These are phyloP conservation scores for Quercus alba DNA, from an alignment of 306 rosid genomes.

Conservation along the genomic window DNA sequence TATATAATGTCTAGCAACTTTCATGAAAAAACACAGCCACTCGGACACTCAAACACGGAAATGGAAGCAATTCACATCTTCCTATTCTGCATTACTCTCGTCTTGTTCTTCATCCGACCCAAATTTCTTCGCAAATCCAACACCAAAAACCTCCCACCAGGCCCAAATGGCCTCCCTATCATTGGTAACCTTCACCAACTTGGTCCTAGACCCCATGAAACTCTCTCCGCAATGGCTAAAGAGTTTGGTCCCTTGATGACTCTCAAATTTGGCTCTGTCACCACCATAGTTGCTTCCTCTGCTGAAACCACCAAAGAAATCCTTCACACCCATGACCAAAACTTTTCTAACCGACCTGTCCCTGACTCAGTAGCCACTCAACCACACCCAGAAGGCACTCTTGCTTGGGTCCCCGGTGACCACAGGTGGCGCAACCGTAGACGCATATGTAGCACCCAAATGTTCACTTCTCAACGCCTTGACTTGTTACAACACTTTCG, in stretches of 20 bases:
- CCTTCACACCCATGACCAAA: slow-evolving; percentile 47
- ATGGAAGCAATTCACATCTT: slow-evolving; percentile 31
- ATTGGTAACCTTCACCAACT: slow-evolving; percentile 61
- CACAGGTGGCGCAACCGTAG: slow-evolving; percentile 50
- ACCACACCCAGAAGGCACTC: slow-evolving; percentile 53
- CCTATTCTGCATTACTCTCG: slow-evolving; percentile 18
- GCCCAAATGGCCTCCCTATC: slow-evolving; percentile 49
- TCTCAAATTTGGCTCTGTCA: slow-evolving; percentile 46
- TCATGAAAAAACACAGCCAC: not conserved
- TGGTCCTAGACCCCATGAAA: slow-evolving; percentile 36
- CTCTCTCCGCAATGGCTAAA: slow-evolving; percentile 37
- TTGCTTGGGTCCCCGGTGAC: slow-evolving; percentile 53
- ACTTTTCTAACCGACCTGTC: slow-evolving; percentile 42
- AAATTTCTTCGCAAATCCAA: slow-evolving; percentile 1
- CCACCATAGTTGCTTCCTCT: slow-evolving; percentile 43
- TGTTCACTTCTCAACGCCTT: slow-evolving; percentile 45
- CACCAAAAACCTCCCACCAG: slow-evolving; percentile 29
- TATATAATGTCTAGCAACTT: not conserved
- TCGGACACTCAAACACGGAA: not conserved
- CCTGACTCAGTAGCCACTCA: slow-evolving; percentile 46
- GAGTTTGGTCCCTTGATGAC: slow-evolving; percentile 51
- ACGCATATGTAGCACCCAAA: slow-evolving; percentile 47
- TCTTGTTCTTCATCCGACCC: slow-evolving; percentile 5
- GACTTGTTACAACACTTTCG: slow-evolving; percentile 47
- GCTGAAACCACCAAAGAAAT: slow-evolving; percentile 45